Percentiles rank a stretch among this genome's conserved stretches.
Conservation (phyloP, 169 alveolate species). For the Plasmodium sp. region DNA sequence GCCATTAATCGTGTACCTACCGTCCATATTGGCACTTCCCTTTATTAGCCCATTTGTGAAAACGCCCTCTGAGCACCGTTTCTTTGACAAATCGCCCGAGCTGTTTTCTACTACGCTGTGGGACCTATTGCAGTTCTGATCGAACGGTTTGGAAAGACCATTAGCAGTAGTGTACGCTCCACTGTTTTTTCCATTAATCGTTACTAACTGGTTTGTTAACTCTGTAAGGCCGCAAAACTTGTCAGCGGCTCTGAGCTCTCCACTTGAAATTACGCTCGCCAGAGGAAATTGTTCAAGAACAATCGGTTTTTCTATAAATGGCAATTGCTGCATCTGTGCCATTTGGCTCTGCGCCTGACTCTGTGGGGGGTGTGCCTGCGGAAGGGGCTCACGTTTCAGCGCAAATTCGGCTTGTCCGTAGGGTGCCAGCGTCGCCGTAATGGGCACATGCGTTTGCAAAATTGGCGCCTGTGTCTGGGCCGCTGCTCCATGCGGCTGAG, state of each 20-base stretch:
- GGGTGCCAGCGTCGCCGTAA: not conserved
- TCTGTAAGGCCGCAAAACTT: not conserved
- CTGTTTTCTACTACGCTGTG: not conserved
- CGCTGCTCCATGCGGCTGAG: not conserved
- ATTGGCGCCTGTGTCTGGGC: not conserved
- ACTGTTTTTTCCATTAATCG: not conserved
- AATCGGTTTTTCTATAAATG: conserved; percentile 29
- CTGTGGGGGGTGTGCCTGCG: conserved; percentile 5
- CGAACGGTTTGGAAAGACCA: not conserved
- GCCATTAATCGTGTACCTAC: not conserved
- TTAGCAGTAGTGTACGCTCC: not conserved
- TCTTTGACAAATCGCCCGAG: conserved; percentile 1
- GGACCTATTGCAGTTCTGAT: conserved; percentile 5
- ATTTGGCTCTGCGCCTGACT: not conserved
- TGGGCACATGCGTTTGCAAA: not conserved
- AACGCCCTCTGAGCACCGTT: not conserved
- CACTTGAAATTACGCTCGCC: not conserved
- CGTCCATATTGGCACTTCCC: not conserved
- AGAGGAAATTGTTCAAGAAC: not conserved
- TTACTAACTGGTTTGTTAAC: conserved; percentile 3
- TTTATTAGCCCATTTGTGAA: not conserved
- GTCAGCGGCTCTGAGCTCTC: not conserved
- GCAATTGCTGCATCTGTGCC: conserved; percentile 7
- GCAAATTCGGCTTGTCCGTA: not conserved
- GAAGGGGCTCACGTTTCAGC: not conserved